These are phyloP conservation scores for Paracorniculantispora psalliotae DNA, from an alignment of 2,329 filamentous ascomycete genomes.

Conservation along the genomic window DNA sequence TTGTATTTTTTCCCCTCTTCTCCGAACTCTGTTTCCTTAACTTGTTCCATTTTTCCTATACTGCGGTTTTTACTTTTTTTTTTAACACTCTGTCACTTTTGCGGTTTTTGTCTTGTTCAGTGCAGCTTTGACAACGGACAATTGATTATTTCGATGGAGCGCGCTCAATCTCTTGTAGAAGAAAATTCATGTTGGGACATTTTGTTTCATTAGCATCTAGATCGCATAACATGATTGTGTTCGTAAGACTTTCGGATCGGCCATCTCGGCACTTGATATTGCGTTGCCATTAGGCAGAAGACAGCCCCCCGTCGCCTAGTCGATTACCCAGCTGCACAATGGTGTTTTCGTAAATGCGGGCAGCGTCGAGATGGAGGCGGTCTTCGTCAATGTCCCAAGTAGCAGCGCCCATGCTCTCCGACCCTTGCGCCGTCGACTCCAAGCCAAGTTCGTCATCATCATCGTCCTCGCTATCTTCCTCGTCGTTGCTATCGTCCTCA, in stretches of 20 bases:
- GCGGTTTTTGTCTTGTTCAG: constrained; percentile 1
- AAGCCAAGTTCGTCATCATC: constrained; percentile 33
- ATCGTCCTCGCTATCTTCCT: constrained; percentile 27
- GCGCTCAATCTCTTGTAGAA: neutral
- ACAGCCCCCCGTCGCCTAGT: constrained; percentile 41
- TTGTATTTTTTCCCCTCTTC: constrained; percentile 13
- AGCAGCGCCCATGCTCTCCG: constrained; percentile 26
- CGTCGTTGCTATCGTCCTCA: no score
- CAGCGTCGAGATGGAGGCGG: constrained; percentile 63
- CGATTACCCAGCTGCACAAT: constrained; percentile 68
- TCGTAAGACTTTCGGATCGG: no score
- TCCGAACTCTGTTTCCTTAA: constrained; percentile 3
- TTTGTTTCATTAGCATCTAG: neutral
- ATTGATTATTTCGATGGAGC: constrained; percentile 13
- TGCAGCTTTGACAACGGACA: constrained; percentile 4
- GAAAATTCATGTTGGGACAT: constrained; percentile 1
- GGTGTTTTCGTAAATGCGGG: constrained; percentile 73
- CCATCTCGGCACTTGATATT: neutral
- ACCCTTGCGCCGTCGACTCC: neutral
- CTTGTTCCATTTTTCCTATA: constrained; percentile 2
- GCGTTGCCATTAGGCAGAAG: neutral
- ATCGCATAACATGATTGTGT: constrained; percentile 1
- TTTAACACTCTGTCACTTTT: neutral
- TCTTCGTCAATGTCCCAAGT: constrained; percentile 40
- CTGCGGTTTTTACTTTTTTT: neutral